Evolutionary conservation across 1,284 basidiomycete species (phyloP), one percentile per base, ranked within the genome.

Genomic region (Cryptococcus deneoformans): DNA sequence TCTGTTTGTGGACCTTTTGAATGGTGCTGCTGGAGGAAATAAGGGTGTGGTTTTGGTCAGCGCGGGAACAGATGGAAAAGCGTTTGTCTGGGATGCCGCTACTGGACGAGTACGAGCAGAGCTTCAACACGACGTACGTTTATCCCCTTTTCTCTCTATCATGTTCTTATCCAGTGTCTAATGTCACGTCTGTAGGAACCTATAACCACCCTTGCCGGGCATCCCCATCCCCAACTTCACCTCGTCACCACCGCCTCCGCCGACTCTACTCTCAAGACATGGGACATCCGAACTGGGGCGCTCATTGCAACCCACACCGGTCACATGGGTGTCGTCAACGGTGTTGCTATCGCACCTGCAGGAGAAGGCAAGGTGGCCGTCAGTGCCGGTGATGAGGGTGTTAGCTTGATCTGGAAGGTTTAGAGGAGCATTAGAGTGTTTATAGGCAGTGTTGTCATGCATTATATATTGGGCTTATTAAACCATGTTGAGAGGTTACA

Each of bases 61-160:
- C 1, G 93, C 89, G 7, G 92, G 85, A 2, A 98, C 94, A 8
- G 96, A 99, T 72, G 93, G 94, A 0, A 93, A 90, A 75, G 88
- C 87, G 34, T 91, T 89, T 70, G 87, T 97, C 46, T 98, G 93
- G 92, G 95, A 99, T 78, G 81, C 95, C 43, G 83, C 83, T 49
- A 92, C 90, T 11, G 89, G 89, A 81, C 83, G 88, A 59, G 75
- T 92, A 50, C 84, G 93, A 57, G 83, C 87, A 24, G 90, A 89
- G 36, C 79, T 93, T 6, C 81, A 87, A 61, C 92, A 95, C 70
- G 81, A 86, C 75, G 90, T 92, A 62, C 59, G 84, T 81, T 16
- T 40, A 20, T 24, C 12, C 43, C 14, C n/a, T 44, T 11, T 29
- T 10, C 48, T 24, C 24, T 10, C 12, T 43, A 11, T 10, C 24